These are phyloP conservation scores for Malus sieversii DNA, from an alignment of 306 rosid genomes.

Conservation along the genomic window DNA sequence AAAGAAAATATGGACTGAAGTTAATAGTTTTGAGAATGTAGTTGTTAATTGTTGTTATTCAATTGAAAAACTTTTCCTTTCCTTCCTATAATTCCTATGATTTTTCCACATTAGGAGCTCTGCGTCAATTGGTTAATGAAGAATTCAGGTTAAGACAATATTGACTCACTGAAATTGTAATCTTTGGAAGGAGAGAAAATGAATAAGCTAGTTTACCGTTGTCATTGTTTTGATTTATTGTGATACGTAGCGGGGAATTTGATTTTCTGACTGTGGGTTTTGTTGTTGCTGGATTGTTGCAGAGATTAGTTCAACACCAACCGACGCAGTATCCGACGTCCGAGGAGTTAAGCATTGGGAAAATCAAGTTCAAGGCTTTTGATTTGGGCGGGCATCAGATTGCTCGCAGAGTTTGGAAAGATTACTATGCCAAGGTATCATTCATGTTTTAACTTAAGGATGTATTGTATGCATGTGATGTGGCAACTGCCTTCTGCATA, in stretches of 20 bases:
- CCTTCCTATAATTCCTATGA: background rate
- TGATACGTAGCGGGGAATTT: background rate
- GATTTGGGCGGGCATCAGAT: conserved; percentile 80
- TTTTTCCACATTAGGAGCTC: background rate
- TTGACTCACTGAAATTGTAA: background rate
- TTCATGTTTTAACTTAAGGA: background rate
- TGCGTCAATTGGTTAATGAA: background rate
- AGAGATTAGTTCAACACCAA: conserved; percentile 83
- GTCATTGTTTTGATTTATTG: background rate
- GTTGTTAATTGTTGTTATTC: background rate
- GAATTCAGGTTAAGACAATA: background rate
- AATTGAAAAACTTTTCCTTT: background rate
- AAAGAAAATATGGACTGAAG: background rate
- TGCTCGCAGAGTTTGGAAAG: conserved; percentile 86
- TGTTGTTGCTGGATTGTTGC: conserved; percentile 23
- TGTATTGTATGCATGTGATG: background rate
- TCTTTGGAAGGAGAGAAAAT: background rate
- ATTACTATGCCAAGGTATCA: conserved; percentile 71
- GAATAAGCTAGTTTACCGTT: background rate
- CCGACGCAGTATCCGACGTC: conserved; percentile 82
- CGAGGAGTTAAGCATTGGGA: conserved; percentile 75
- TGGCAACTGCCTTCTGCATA: background rate
- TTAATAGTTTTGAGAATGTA: background rate
- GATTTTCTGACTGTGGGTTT: background rate
- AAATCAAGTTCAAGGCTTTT: conserved; percentile 86